Base-by-base conservation (phyloP, 2,329 filamentous ascomycete species). In the Alternaria sp. region DNA sequence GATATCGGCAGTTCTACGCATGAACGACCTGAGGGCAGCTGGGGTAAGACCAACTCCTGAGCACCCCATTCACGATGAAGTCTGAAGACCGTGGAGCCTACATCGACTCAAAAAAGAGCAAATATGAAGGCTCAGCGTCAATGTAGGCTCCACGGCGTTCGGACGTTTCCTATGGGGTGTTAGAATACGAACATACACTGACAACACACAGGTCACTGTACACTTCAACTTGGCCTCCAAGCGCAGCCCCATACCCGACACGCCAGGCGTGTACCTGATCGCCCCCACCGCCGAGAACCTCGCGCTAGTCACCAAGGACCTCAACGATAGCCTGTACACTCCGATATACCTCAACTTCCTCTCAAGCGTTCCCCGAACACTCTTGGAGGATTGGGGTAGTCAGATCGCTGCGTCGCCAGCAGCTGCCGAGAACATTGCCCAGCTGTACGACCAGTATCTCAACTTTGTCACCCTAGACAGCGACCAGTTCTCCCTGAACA, bases 261-360 rank as follows among this genome's bases (percentile, higher is more conserved):
- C 75, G 2, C 95, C 96, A 5, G 96, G 96, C 65, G 90, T 99
- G 65, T 99, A 99, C 78, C 87, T 99, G n/a, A 86, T 99, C 74
- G 95, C 99, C 75, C 96, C 96, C 15, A 97, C 89, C 11, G 79
- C 88, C 10, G 85, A 89, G 64, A 98, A 98, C 78, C 86, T 97
- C 52, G 86, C 94, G 75, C 85, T 87, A 49, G 95, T 99, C 64
- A 96, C 93, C 12, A 88, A 85, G 69, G 96, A 99, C 77, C 88
- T 99, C 13, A 88, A 94, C 66, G 92, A 91, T 67, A 92, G 90
- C 51, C 87, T 99, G 26, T 99, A 99, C 81, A 75, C 64, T 25
- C 94, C 95, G 0, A 95, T 95, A 66, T 96, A 98, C 78, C 89
- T 99, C 82, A 99, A 99, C 83, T 97, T 99, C 80, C 88, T 98